These are phyloP conservation scores for Scheffersomyces stipitis DNA, from an alignment of 805 yeast genomes.

Conservation along the genomic window DNA sequence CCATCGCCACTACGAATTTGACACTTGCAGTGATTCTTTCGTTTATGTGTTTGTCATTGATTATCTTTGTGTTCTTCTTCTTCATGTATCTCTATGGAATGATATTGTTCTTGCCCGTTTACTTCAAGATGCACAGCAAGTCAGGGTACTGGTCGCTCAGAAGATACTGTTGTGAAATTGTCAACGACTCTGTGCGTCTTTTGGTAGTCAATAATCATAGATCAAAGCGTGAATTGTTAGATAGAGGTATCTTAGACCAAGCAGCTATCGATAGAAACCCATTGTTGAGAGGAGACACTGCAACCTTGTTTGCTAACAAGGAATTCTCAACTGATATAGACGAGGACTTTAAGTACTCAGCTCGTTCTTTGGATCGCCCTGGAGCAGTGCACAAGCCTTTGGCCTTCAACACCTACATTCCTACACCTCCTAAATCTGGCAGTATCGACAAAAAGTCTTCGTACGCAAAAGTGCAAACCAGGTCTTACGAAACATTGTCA, in stretches of 20 bases:
- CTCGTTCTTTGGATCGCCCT: too few relatives aligned
- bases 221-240: conserved; percentile 32
- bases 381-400: too few relatives aligned
- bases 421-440: neutral
- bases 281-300: conserved; percentile 15
- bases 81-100: conserved; percentile 55
- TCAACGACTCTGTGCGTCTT: conserved; percentile 55
- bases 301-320: neutral
- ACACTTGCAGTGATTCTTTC: conserved; percentile 71
- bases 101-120: conserved; percentile 51
- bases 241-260: conserved; percentile 26
- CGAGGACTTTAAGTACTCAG: too few relatives aligned
- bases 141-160: conserved; percentile 47
- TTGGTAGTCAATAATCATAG: conserved; percentile 47
- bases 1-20: conserved; percentile 60
- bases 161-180: conserved; percentile 59
- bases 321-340: too few relatives aligned
- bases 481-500: neutral
- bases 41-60: conserved; percentile 72
- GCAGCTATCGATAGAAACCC: conserved; percentile 26
- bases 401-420: too few relatives aligned
- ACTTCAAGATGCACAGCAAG: conserved; percentile 38
- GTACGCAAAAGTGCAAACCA: neutral
- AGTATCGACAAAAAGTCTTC: neutral
- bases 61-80: conserved; percentile 71